Evolutionary conservation across 83 land plant species (phyloP).

Genomic region (Picea engelmannii): DNA sequence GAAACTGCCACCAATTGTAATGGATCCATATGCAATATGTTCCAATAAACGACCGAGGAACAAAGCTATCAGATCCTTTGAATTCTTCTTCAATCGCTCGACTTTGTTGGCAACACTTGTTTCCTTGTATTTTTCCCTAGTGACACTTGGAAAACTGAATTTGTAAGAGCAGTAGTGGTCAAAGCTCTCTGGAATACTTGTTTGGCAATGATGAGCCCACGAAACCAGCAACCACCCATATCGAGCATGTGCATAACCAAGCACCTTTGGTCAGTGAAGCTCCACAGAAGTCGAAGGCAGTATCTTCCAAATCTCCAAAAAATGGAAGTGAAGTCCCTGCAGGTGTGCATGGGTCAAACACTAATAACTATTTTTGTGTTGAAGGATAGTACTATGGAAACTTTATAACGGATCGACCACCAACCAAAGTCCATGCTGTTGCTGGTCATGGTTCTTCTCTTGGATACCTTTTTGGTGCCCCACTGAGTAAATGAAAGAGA

Average conservation of each 20-base stretch:
- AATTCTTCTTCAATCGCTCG: too few species aligned
- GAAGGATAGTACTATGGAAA: conserved; percentile 91
- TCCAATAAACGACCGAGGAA: too few species aligned
- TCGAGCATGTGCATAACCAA: conserved; percentile 20
- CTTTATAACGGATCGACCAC: conserved; percentile 80
- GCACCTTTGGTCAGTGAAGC: conserved; percentile 19
- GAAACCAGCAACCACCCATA: conserved; percentile 5
- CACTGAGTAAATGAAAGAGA: neutral
- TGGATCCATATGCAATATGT: too few species aligned
- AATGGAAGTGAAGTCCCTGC: conserved; percentile 18
- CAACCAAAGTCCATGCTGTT: conserved; percentile 71
- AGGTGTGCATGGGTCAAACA: conserved; percentile 21
- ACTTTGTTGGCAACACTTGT: too few species aligned
- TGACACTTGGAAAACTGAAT: neutral
- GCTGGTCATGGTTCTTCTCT: conserved; percentile 82
- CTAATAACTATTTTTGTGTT: conserved; percentile 83
- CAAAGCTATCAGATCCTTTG: too few species aligned
- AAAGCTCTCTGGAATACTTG: conserved; percentile 57
- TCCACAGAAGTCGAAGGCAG: conserved; percentile 17
- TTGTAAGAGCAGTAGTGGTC: conserved; percentile 44
- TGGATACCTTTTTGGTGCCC: conserved; percentile 66
- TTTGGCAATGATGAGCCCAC: conserved; percentile 32
- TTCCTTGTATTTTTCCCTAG: too few species aligned
- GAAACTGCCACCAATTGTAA: too few species aligned
- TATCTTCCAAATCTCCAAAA: neutral